Conservation (phyloP, 768 basidiomycete genomes). For the Butyriboletus loyo region DNA sequence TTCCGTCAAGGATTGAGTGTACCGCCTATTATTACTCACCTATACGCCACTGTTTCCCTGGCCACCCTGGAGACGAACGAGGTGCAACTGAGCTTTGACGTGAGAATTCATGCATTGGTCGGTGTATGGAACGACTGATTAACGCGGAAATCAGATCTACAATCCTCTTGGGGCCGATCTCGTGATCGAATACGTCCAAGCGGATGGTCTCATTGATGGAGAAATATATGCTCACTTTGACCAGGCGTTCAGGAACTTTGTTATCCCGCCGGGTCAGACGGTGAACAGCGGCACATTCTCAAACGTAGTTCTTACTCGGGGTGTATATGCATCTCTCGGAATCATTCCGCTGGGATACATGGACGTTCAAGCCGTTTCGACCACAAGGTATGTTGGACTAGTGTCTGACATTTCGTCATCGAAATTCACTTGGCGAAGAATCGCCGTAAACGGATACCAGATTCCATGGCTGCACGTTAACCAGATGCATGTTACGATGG, state of each 20-base stretch:
- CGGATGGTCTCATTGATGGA: conserved; percentile 51
- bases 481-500: conserved; percentile 51
- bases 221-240: conserved; percentile 57
- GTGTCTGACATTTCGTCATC: background rate
- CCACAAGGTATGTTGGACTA: conserved; percentile 32
- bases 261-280: conserved; percentile 54
- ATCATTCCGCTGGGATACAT: conserved; percentile 55
- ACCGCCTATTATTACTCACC: conserved; percentile 54
- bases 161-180: conserved; percentile 61
- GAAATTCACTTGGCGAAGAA: conserved; percentile 9
- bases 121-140: background rate
- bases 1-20: conserved; percentile 41
- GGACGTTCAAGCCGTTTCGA: conserved; percentile 51
- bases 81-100: conserved; percentile 56
- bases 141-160: conserved; percentile 34
- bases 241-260: conserved; percentile 51
- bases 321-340: conserved; percentile 50
- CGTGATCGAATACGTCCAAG: conserved; percentile 54
- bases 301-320: conserved; percentile 58
- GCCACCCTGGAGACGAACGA: conserved; percentile 47
- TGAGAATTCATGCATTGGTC: conserved; percentile 26
- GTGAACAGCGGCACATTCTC: conserved; percentile 59
- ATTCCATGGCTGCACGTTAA: conserved; percentile 64
- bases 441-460: conserved; percentile 55
- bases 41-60: conserved; percentile 52